These are phyloP conservation scores for Pythium phragmiticola DNA, from an alignment of 352 stramenopile genomes.

Conservation along the genomic window DNA sequence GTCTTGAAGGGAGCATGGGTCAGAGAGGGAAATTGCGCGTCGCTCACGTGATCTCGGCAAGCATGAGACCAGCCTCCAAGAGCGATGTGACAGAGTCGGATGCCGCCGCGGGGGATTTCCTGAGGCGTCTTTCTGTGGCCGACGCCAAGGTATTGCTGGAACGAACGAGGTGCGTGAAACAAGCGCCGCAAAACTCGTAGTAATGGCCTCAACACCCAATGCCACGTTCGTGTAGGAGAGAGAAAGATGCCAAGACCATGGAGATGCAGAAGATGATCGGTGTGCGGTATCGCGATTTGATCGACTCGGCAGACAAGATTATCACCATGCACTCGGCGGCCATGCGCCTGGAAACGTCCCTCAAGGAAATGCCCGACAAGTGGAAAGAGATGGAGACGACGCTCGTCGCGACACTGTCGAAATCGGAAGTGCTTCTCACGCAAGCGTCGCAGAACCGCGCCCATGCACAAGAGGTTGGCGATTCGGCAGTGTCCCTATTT, in stretches of 20 bases:
- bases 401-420: slow-evolving; percentile 34
- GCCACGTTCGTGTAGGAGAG: slow-evolving; percentile 37
- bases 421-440: slow-evolving; percentile 16
- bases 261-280: slow-evolving; percentile 94
- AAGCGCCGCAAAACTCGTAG: background rate
- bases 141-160: slow-evolving; percentile 84
- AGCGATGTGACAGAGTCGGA: slow-evolving; percentile 26
- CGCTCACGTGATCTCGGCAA: background rate
- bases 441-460: background rate
- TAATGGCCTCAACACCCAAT: background rate
- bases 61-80: slow-evolving; percentile 15
- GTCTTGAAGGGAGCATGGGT: slow-evolving; percentile 27
- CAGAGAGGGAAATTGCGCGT: background rate
- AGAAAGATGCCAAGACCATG: slow-evolving; percentile 86
- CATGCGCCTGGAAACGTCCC: slow-evolving; percentile 69
- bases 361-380: slow-evolving; percentile 84
- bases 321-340: slow-evolving; percentile 90
- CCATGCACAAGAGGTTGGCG: background rate
- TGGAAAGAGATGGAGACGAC: slow-evolving; percentile 66
- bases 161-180: slow-evolving; percentile 49
- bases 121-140: slow-evolving; percentile 75
- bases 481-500: background rate
- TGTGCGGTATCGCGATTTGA: slow-evolving; percentile 91
- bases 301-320: slow-evolving; percentile 92
- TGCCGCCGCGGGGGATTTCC: slow-evolving; percentile 48